Evolutionary conservation across 23 red algal species (phyloP), one percentile per base, ranked within the genome.

Genomic region (Gracilariopsis chorda): DNA sequence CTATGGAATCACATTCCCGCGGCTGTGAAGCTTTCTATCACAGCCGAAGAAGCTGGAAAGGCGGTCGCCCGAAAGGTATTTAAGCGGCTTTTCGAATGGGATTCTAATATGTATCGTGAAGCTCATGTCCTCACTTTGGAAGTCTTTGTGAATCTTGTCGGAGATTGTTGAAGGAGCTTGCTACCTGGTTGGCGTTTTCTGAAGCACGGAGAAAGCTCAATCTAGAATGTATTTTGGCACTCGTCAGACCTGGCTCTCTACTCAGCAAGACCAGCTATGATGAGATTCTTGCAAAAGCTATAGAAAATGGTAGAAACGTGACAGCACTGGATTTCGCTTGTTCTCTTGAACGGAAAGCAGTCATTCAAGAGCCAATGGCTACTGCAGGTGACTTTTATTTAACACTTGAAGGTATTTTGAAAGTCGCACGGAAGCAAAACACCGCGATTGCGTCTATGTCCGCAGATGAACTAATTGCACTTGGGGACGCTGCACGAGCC

Each of bases 1-100:
- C 57, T 91, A 28, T 90, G 84, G 75, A 51, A 72, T 8, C 84
- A 90, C 35, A 95, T 95, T 78, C 85, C 93, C 42, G 80, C 80
- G n/a, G 86, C 78, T 16, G 93, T 95, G 59, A 84, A 90, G 44
- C 73, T 61, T 11, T 87, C 79, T 11, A 76, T 79, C 7, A 95
- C 80, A 37, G 81, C 88, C 20, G 93, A 95, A 28, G 93, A 95
- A 57, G 93, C 93, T 4, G 85, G 87, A 1, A 90, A 91, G 81
- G 86, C 91, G 24, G 78, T 98, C 0, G 95, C 95, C 4, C 82
- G 87, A 44, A 98, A 98, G 42, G 88, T 94, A 4, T 98, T 98
- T 47, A 80, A 91, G 74, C 65, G 85, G 8, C 56, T 98, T 30
- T 93, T 84, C 39, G 95, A 98, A 36, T 42, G 85, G 14, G 84